Conservation (phyloP, 345 rosid genomes). For the Eucalyptus tenuipes region DNA sequence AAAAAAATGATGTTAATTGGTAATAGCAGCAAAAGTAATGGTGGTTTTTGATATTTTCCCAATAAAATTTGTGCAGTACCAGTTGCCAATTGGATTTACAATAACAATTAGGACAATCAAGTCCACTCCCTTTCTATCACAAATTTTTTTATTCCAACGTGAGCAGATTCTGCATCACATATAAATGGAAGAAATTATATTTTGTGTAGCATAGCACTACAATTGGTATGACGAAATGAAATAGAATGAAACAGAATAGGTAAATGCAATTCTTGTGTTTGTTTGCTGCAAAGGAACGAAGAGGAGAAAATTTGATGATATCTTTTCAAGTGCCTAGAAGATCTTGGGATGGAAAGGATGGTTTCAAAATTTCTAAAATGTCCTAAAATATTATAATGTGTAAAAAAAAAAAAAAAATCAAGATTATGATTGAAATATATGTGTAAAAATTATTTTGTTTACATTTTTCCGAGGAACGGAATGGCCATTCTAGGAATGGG, state of each 20-base stretch:
- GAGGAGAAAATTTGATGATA: not conserved
- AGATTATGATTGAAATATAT: not conserved
- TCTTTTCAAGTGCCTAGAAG: not conserved
- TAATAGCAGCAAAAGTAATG: not conserved
- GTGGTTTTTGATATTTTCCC: not conserved
- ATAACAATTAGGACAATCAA: not conserved
- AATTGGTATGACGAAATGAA: not conserved
- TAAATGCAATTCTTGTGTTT: not conserved
- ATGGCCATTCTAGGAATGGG: not conserved
- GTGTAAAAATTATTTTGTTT: not conserved
- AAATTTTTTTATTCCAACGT: not conserved
- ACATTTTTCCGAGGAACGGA: rapidly evolving
- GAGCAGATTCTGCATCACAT: not conserved
- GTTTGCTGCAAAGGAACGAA: not conserved
- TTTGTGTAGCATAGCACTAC: not conserved
- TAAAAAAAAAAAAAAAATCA: not conserved
- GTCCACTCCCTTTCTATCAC: not conserved
- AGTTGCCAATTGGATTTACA: not conserved
- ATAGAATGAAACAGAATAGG: not conserved
- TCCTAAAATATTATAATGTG: too few relatives aligned
- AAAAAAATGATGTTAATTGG: not conserved
- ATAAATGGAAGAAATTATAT: not conserved
- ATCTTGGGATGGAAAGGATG: not conserved
- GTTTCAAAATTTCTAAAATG: too few relatives aligned
- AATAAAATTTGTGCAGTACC: not conserved